These are phyloP conservation scores for Nigrograna mackinnonii DNA, from an alignment of 2,329 filamentous ascomycete species.

Conservation along the genomic window DNA sequence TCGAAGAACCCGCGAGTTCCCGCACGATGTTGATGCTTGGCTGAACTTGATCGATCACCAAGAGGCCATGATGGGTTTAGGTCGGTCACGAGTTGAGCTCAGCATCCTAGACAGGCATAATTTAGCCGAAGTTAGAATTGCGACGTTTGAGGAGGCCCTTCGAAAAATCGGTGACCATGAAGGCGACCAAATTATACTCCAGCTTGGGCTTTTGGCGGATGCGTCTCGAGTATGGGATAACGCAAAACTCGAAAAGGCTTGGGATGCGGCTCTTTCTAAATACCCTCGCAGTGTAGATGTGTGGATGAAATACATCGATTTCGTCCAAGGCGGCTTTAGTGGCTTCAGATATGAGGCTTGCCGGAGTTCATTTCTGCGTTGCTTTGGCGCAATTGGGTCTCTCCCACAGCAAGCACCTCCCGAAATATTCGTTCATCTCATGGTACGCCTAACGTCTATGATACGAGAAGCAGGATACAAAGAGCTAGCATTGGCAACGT, in stretches of 20 bases:
- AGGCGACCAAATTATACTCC: slow-evolving; percentile 60
- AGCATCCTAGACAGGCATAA: slow-evolving; percentile 67
- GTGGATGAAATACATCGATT: slow-evolving; percentile 76
- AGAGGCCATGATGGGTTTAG: slow-evolving; percentile 63
- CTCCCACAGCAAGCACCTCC: slow-evolving; percentile 2
- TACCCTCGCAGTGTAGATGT: slow-evolving; percentile 63
- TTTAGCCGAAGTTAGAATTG: slow-evolving; percentile 77
- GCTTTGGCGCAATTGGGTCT: slow-evolving; percentile 50
- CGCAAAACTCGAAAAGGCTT: slow-evolving; percentile 64
- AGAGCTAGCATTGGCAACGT: slow-evolving; percentile 76
- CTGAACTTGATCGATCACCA: slow-evolving; percentile 79
- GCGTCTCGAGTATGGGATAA: slow-evolving; percentile 74
- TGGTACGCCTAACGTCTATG: slow-evolving; percentile 75
- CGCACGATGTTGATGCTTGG: slow-evolving; percentile 74
- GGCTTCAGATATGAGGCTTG: slow-evolving; percentile 71
- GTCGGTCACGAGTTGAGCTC: slow-evolving; percentile 46
- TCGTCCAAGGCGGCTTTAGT: slow-evolving; percentile 68
- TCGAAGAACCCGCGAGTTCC: slow-evolving; percentile 65
- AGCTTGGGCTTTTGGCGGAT: slow-evolving; percentile 73
- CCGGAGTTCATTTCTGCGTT: slow-evolving; percentile 62
- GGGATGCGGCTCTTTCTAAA: slow-evolving; percentile 63
- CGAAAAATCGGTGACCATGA: slow-evolving; percentile 53
- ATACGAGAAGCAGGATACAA: slow-evolving; percentile 76
- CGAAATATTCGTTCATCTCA: slow-evolving; percentile 62
- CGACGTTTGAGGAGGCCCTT: slow-evolving; percentile 79